Evolutionary conservation across 331 rosid genomes (phyloP).

Genomic region (Prunus yedoensis): DNA sequence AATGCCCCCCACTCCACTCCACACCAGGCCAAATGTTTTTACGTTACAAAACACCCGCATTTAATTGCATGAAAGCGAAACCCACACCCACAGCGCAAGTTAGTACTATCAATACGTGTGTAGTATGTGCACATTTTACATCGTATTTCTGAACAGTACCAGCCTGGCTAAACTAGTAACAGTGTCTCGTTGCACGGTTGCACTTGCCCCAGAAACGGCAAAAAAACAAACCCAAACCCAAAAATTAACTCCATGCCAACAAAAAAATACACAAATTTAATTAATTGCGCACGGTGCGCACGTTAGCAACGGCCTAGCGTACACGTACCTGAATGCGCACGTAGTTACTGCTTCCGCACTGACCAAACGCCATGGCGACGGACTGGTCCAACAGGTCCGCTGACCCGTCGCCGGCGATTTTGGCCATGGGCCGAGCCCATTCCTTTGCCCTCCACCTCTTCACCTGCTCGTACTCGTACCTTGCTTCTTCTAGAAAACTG

Average conservation of each 20-base stretch:
- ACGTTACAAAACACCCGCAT: conserved; percentile 17
- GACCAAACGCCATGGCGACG: conserved; percentile 92
- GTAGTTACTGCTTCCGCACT: conserved; percentile 66
- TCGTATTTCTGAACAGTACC: background rate
- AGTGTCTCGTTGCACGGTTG: conserved; percentile 14
- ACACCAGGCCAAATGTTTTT: background rate
- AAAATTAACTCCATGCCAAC: background rate
- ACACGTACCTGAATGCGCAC: conserved; percentile 86
- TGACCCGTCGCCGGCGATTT: conserved; percentile 79
- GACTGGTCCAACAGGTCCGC: conserved; percentile 94
- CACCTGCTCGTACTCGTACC: conserved; percentile 65
- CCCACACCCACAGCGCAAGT: conserved; percentile 12
- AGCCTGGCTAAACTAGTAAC: conserved; percentile 31
- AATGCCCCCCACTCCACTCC: conserved; percentile 1
- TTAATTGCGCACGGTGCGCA: conserved; percentile 4
- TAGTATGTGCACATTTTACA: background rate
- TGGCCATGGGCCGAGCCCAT: conserved; percentile 92
- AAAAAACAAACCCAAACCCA: background rate
- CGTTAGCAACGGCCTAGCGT: background rate
- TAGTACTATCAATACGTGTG: background rate
- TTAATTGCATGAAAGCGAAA: conserved; percentile 26
- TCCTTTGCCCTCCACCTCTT: conserved; percentile 82
- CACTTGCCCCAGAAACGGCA: conserved; percentile 18
- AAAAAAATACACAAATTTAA: background rate
- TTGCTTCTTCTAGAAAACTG: conserved; percentile 68